Base-by-base conservation (phyloP, 1,139 yeast genomes). In the Suzukiozyma palmioleophila region DNA sequence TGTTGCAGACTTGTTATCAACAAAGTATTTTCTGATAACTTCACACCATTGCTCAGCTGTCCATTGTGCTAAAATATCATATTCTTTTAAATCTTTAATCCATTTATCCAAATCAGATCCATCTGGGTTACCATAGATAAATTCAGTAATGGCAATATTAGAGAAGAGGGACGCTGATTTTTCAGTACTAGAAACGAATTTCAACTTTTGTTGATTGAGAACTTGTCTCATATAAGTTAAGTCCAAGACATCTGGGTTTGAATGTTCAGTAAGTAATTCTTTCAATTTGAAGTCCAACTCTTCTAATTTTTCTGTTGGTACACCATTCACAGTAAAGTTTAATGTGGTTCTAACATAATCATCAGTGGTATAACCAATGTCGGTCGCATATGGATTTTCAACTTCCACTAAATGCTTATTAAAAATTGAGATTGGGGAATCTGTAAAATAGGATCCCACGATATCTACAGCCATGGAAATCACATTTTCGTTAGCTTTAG, bases 381-480 rank as follows among this genome's bases (percentile, higher is more conserved):
- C 82, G 10, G 90, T 82, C 3, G 97, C 94, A 41, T 80, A 64
- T 0, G 98, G 97, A 38, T 84, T 79, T 32, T 81, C 88, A 39
- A 85, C 75, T 54, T 92, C 97, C 13, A 90, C 86, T 49, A 92
- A 70, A 41, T 75, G 64, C 52, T 78, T 79, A 46, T 79, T 78
- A 46, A 87, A 73, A 8, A 84, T 63, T 2, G 95, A 75, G 52
- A 84, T 75, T 10, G 95, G 73, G 45, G 92, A 69, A 49, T 83
- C 85, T 1, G 95, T 80, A 43, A 92, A 73, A 56, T 89, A 92
- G 21, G 79, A 72, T n/a, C 89, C 78, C 9, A 90, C 49, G 45
- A 84, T 72, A 37, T 85, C 86, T 12, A 86, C 58, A 0, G 96
- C 97, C 32, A 79, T 69, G 51, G 78, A 81, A 10, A 64, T 64